Conservation (phyloP, 352 stramenopile genomes). For the Pythium sukuiense region DNA sequence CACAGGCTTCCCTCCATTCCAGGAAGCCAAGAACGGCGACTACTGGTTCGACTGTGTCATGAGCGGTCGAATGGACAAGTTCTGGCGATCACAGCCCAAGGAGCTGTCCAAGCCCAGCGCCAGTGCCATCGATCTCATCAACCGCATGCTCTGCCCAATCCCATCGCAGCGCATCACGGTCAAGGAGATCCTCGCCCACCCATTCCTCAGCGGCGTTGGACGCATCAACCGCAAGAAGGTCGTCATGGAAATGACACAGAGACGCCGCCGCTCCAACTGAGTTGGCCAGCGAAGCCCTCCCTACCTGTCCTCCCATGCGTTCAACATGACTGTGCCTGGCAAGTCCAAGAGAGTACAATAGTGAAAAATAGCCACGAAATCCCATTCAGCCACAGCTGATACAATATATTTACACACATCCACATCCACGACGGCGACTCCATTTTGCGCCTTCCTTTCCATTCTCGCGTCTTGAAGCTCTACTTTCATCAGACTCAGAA, state of each 20-base stretch:
- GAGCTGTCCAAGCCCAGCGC: slow-evolving; percentile 39
- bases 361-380: neutral
- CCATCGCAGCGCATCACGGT: slow-evolving; percentile 64
- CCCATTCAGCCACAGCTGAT: neutral
- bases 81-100: slow-evolving; percentile 56
- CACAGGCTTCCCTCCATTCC: slow-evolving; percentile 87
- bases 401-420: neutral
- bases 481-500: neutral
- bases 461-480: too few species aligned
- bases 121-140: slow-evolving; percentile 73
- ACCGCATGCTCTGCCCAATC: slow-evolving; percentile 56
- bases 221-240: slow-evolving; percentile 39
- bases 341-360: neutral
- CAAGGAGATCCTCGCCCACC: slow-evolving; percentile 51
- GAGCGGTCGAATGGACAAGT: slow-evolving; percentile 45
- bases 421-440: neutral
- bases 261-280: slow-evolving; percentile 20
- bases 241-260: slow-evolving; percentile 40
- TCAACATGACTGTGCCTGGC: neutral
- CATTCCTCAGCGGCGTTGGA: slow-evolving; percentile 53
- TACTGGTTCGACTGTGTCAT: slow-evolving; percentile 76
- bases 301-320: neutral
- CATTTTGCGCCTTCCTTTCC: neutral
- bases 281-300: neutral
- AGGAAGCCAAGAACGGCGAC: slow-evolving; percentile 65